Evolutionary conservation across 2,329 filamentous ascomycete species (phyloP).

Genomic region (Aspergillus caelatus): DNA sequence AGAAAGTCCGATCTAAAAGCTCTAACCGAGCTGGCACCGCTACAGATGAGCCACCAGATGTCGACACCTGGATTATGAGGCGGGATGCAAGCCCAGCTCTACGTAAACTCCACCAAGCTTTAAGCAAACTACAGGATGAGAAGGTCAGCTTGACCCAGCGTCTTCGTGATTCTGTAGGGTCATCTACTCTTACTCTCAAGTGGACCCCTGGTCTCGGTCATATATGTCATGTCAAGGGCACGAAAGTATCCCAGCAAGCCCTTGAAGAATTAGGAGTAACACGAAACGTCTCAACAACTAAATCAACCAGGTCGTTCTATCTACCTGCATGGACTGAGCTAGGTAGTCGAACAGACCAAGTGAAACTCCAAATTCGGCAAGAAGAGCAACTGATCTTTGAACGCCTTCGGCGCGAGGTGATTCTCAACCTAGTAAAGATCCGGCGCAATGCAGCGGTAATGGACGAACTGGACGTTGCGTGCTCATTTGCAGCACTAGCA

Average conservation of each 20-base stretch:
- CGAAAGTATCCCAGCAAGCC: slow-evolving; percentile 62
- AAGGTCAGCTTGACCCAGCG: slow-evolving; percentile 63
- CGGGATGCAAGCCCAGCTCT: slow-evolving; percentile 68
- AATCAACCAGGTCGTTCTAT: slow-evolving; percentile 83
- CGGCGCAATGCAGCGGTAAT: slow-evolving; percentile 88
- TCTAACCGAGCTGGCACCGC: slow-evolving; percentile 28
- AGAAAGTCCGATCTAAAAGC: slow-evolving; percentile 42
- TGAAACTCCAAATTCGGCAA: slow-evolving; percentile 73
- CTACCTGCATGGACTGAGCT: slow-evolving; percentile 80
- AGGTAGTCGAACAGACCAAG: slow-evolving; percentile 76
- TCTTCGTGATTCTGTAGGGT: slow-evolving; percentile 64
- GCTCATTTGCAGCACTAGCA: slow-evolving; percentile 81
- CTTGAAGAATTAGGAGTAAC: slow-evolving; percentile 48
- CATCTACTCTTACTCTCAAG: slow-evolving; percentile 71
- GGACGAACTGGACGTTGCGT: slow-evolving; percentile 89
- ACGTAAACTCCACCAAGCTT: slow-evolving; percentile 66
- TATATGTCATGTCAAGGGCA: slow-evolving; percentile 83
- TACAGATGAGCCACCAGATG: slow-evolving; percentile 41
- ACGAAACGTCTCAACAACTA: slow-evolving; percentile 73
- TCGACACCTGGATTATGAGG: slow-evolving; percentile 67
- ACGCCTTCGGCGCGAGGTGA: slow-evolving; percentile 72
- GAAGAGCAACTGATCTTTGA: slow-evolving; percentile 85
- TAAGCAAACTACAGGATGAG: slow-evolving; percentile 62
- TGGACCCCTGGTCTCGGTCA: slow-evolving; percentile 89
- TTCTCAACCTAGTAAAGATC: slow-evolving; percentile 80